A percentile compares a stretch with the other conserved stretches of the same genome.
phyloP scores from a whole-genome alignment of 2,329 filamentous ascomycete species.

The Hymenoscyphus albidus region DNA sequence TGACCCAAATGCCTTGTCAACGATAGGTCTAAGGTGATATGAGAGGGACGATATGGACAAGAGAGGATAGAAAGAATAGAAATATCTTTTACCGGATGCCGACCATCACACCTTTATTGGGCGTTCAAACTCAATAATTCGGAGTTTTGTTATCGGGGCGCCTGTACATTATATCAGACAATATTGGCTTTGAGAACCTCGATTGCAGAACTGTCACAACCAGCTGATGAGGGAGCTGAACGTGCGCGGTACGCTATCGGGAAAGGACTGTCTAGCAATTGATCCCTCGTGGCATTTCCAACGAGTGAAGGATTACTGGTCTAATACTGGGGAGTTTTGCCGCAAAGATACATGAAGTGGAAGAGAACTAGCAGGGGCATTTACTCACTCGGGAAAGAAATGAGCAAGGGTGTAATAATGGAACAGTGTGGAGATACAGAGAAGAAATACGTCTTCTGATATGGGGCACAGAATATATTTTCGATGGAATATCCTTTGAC shows the following conservation, averaged over 20 bases:
- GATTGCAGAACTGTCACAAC: slow-evolving; percentile 7
- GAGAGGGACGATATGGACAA: background rate
- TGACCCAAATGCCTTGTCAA: background rate
- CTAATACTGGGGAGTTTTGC: slow-evolving; percentile 10
- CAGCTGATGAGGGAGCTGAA: slow-evolving; percentile 17
- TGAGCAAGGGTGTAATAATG: slow-evolving; percentile 11
- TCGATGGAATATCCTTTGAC: background rate
- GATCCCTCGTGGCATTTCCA: slow-evolving; percentile 10
- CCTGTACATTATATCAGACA: slow-evolving; percentile 17
- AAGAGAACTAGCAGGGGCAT: slow-evolving; percentile 5
- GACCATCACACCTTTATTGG: slow-evolving; percentile 6
- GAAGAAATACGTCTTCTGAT: background rate
- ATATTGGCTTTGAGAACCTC: slow-evolving; percentile 9
- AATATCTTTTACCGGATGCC: background rate
- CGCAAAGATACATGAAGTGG: slow-evolving; percentile 12
- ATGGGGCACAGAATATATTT: too few relatives aligned
- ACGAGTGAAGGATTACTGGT: slow-evolving; percentile 4
- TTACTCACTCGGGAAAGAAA: slow-evolving; percentile 8
- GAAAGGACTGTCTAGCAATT: slow-evolving; percentile 10
- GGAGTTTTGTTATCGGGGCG: slow-evolving; percentile 10
- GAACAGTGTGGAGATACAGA: background rate
- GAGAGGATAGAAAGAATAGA: background rate
- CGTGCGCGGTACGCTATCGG: slow-evolving; percentile 12
- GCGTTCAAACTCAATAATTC: background rate
- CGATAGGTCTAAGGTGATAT: background rate